Percentiles rank a stretch among this genome's conserved stretches.
Evolutionary conservation across 306 rosid species (phyloP).

Genomic region (Ormosia semicastrata): DNA sequence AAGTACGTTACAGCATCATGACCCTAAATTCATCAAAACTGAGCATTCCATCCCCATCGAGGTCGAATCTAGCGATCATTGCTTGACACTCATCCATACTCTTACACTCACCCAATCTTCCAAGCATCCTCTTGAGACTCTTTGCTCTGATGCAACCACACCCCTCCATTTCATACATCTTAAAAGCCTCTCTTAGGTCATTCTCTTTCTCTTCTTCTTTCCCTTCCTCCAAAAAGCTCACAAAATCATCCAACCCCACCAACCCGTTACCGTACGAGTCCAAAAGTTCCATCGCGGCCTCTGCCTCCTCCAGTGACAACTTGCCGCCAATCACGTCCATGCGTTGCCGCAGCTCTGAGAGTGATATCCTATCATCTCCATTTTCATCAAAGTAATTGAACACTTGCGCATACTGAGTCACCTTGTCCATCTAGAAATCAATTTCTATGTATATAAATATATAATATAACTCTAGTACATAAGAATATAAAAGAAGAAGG

Average conservation of each 20-base stretch:
- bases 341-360: slow-evolving; percentile 53
- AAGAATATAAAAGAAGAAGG: neutral
- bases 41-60: slow-evolving; percentile 72
- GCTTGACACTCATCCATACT: slow-evolving; percentile 48
- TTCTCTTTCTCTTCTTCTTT: slow-evolving; percentile 61
- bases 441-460: neutral
- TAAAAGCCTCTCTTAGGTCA: slow-evolving; percentile 62
- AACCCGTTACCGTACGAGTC: slow-evolving; percentile 62
- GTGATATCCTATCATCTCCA: slow-evolving; percentile 58
- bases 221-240: slow-evolving; percentile 62
- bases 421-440: slow-evolving; percentile 35
- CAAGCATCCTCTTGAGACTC: slow-evolving; percentile 60
- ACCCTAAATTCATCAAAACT: slow-evolving; percentile 71
- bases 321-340: slow-evolving; percentile 44
- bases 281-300: slow-evolving; percentile 38
- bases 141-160: slow-evolving; percentile 60
- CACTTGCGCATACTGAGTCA: slow-evolving; percentile 44
- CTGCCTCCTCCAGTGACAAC: slow-evolving; percentile 41
- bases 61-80: slow-evolving; percentile 66
- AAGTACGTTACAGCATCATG: slow-evolving; percentile 56
- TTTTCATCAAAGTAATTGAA: slow-evolving; percentile 61
- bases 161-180: slow-evolving; percentile 73
- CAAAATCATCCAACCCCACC: slow-evolving; percentile 58
- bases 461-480: neutral
- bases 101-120: slow-evolving; percentile 57